Conservation (phyloP, 1,284 basidiomycete genomes). For the Ganoderma boninense region DNA sequence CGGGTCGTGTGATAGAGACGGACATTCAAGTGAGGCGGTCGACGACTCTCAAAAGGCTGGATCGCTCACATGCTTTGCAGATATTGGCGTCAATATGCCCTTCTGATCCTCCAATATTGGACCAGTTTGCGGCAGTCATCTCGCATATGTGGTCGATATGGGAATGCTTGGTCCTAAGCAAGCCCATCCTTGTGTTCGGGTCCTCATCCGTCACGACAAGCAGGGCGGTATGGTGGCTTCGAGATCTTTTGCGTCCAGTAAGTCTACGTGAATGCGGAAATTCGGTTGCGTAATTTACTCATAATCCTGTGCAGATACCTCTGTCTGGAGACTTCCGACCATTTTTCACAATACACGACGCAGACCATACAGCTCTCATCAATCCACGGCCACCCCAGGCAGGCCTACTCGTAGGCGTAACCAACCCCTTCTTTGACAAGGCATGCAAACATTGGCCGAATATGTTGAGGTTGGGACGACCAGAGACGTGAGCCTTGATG, state of each 20-base stretch:
- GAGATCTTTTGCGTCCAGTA: slow-evolving; percentile 89
- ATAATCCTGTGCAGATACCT: slow-evolving; percentile 65
- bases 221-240: slow-evolving; percentile 90
- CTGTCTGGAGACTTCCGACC: slow-evolving; percentile 89
- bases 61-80: slow-evolving; percentile 46
- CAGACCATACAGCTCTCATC: slow-evolving; percentile 80
- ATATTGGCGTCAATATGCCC: slow-evolving; percentile 83
- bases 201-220: slow-evolving; percentile 83
- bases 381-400: slow-evolving; percentile 87
- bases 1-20: slow-evolving; percentile 24
- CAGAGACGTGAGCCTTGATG: slow-evolving; percentile 46
- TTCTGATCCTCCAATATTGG: slow-evolving; percentile 72
- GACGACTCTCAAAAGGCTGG: not conserved
- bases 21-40: slow-evolving; percentile 31
- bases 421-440: slow-evolving; percentile 93
- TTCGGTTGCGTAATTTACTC: not conserved
- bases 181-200: slow-evolving; percentile 90
- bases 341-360: slow-evolving; percentile 96
- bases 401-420: slow-evolving; percentile 89
- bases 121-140: slow-evolving; percentile 79
- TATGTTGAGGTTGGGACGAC: slow-evolving; percentile 72
- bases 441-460: slow-evolving; percentile 95
- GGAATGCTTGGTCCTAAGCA: slow-evolving; percentile 90
- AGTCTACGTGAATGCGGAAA: slow-evolving; percentile 33
- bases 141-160: slow-evolving; percentile 92